Percentiles rank a stretch among this genome's conserved stretches.
Evolutionary conservation across 345 rosid species (phyloP).

Genomic region (Aquilaria sinensis): DNA sequence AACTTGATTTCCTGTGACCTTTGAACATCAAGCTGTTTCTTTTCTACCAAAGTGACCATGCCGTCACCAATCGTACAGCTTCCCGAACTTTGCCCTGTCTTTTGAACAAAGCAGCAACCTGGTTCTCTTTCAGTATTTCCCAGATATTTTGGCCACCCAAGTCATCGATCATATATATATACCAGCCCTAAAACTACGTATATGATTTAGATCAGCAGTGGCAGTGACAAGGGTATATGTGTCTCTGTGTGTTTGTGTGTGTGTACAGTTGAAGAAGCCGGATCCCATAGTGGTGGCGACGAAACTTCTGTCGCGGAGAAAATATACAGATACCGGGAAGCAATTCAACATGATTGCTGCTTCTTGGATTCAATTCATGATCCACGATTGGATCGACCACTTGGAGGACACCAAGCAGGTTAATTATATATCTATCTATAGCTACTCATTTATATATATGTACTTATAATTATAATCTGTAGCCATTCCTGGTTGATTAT

Average conservation of each 20-base stretch:
- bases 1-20: too few species aligned
- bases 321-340: conserved; percentile 41
- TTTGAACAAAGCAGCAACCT: too few species aligned
- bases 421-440: background rate
- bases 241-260: too few species aligned
- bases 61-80: too few species aligned
- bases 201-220: background rate
- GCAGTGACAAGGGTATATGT: too few species aligned
- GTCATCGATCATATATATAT: background rate
- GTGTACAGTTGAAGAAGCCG: conserved; percentile 26
- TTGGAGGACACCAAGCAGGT: conserved; percentile 55
- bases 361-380: conserved; percentile 66
- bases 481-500: background rate
- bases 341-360: conserved; percentile 63
- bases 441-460: background rate
- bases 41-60: too few species aligned
- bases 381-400: conserved; percentile 70
- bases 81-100: too few species aligned
- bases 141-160: too few species aligned
- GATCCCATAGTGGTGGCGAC: conserved; percentile 50
- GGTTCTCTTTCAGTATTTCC: too few species aligned
- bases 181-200: background rate
- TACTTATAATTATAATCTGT: background rate
- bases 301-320: conserved; percentile 35
- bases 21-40: too few species aligned